phyloP scores from a whole-genome alignment of 768 basidiomycete species.

The Termitomyces sp. region DNA sequence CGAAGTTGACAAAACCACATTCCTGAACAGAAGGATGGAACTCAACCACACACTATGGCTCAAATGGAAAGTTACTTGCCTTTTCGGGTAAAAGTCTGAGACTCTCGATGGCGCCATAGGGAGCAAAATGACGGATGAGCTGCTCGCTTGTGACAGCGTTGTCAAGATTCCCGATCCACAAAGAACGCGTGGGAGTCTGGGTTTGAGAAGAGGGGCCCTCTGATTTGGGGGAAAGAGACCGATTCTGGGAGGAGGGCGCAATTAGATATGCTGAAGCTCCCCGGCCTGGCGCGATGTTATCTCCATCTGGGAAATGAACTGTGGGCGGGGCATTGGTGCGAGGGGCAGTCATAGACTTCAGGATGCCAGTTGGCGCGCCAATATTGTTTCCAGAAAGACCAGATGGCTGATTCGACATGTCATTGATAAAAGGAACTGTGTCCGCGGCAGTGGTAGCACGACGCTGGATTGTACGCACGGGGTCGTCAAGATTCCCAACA shows the following conservation, averaged over 20 bases:
- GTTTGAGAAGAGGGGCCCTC: slow-evolving; percentile 67
- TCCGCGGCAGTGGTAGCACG: slow-evolving; percentile 53
- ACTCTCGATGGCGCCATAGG: slow-evolving; percentile 96
- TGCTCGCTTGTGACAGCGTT: slow-evolving; percentile 92
- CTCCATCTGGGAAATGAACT: slow-evolving; percentile 68
- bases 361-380: slow-evolving; percentile 42
- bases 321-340: slow-evolving; percentile 43
- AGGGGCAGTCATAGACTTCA: slow-evolving; percentile 43
- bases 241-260: slow-evolving; percentile 62
- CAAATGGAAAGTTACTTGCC: slow-evolving; percentile 36
- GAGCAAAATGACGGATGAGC: slow-evolving; percentile 91
- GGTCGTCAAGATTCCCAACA: slow-evolving; percentile 82
- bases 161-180: slow-evolving; percentile 99
- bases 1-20: slow-evolving; percentile 99
- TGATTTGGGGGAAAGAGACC: slow-evolving; percentile 79
- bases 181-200: slow-evolving; percentile 90
- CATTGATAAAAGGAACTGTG: slow-evolving; percentile 52
- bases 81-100: slow-evolving; percentile 94
- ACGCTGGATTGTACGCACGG: slow-evolving; percentile 63
- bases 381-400: slow-evolving; percentile 32
- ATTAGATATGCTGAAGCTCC: slow-evolving; percentile 60
- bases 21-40: slow-evolving; percentile 46
- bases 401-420: slow-evolving; percentile 39
- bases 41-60: neutral
- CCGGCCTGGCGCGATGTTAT: slow-evolving; percentile 39